Conservation (phyloP, 2,329 filamentous ascomycete species). For the Lasiodiplodia hormozganensis region DNA sequence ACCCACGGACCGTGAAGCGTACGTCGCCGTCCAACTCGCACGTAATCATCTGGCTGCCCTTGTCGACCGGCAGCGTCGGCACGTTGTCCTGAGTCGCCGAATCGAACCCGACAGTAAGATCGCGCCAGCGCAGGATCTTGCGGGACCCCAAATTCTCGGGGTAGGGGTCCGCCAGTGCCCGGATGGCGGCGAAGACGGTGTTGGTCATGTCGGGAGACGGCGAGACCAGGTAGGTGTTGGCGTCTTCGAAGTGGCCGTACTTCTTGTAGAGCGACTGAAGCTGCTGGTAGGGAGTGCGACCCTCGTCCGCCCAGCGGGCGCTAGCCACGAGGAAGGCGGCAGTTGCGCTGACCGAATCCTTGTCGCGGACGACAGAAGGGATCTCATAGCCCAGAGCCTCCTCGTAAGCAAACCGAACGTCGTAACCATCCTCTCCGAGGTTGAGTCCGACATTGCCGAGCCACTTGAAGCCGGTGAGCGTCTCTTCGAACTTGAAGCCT, state of each 20-base stretch:
- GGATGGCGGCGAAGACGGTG: conserved; percentile 62
- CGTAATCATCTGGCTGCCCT: conserved; percentile 69
- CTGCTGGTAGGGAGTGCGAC: conserved; percentile 63
- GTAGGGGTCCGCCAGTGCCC: conserved; percentile 50
- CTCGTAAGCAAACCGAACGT: conserved; percentile 66
- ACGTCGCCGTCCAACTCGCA: conserved; percentile 63
- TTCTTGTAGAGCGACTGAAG: conserved; percentile 63
- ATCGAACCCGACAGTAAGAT: conserved; percentile 67
- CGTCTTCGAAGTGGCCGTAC: conserved; percentile 68
- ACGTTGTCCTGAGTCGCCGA: conserved; percentile 59
- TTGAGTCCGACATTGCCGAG: conserved; percentile 66
- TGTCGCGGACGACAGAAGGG: conserved; percentile 66
- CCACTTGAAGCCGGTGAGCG: conserved; percentile 73
- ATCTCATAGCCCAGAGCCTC: conserved; percentile 74
- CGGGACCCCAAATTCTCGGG: conserved; percentile 58
- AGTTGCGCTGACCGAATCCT: conserved; percentile 68
- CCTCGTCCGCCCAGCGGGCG: conserved; percentile 58
- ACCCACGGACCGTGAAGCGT: conserved; percentile 66
- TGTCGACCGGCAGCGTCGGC: conserved; percentile 63
- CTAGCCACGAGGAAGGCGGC: conserved; percentile 65
- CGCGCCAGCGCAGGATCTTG: conserved; percentile 64
- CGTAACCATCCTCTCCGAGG: conserved; percentile 57
- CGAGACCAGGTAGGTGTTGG: conserved; percentile 69
- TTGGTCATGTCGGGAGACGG: conserved; percentile 60
- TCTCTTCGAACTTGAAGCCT: conserved; percentile 66